Conservation (phyloP, 768 basidiomycete genomes). For the Exidia glandulosa region DNA sequence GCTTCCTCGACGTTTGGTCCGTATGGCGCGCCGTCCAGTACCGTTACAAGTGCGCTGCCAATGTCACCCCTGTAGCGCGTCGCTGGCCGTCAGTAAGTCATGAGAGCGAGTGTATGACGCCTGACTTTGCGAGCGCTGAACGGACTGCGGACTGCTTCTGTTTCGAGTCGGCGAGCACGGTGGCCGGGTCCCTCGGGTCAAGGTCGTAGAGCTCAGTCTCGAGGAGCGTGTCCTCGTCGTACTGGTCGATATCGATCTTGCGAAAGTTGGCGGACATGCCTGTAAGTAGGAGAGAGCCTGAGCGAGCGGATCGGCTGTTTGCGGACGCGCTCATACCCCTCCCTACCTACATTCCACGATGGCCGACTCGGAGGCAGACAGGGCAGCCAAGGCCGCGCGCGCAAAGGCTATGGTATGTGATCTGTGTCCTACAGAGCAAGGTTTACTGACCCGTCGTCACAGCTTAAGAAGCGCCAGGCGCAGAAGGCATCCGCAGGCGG, state of each 20-base stretch:
- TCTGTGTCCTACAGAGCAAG: not conserved
- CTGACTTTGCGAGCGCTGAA: conserved; percentile 62
- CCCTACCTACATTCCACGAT: conserved; percentile 14
- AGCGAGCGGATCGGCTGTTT: not conserved
- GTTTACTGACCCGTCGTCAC: conserved; percentile 1
- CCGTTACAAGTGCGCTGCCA: conserved; percentile 53
- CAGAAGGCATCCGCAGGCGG: conserved; percentile 54
- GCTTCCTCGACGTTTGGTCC: conserved; percentile 82
- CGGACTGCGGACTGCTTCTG: conserved; percentile 63
- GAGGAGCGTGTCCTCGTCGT: conserved; percentile 82
- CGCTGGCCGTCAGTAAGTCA: not conserved
- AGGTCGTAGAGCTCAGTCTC: conserved; percentile 80
- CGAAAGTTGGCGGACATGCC: conserved; percentile 52
- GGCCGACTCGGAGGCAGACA: conserved; percentile 53
- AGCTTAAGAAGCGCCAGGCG: conserved; percentile 71
- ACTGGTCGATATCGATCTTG: conserved; percentile 89
- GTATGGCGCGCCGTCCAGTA: conserved; percentile 77
- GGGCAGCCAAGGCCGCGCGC: conserved; percentile 71
- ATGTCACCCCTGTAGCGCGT: conserved; percentile 54
- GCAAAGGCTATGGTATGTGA: conserved; percentile 67
- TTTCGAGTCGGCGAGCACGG: conserved; percentile 67
- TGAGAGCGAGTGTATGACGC: conserved; percentile 5
- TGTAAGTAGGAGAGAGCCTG: not conserved
- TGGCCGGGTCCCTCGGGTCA: conserved; percentile 68
- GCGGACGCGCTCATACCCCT: not conserved